Evolutionary conservation across 2,329 filamentous ascomycete species (phyloP), one percentile per base, ranked within the genome.

Genomic region (Coniochaeta ligniaria): DNA sequence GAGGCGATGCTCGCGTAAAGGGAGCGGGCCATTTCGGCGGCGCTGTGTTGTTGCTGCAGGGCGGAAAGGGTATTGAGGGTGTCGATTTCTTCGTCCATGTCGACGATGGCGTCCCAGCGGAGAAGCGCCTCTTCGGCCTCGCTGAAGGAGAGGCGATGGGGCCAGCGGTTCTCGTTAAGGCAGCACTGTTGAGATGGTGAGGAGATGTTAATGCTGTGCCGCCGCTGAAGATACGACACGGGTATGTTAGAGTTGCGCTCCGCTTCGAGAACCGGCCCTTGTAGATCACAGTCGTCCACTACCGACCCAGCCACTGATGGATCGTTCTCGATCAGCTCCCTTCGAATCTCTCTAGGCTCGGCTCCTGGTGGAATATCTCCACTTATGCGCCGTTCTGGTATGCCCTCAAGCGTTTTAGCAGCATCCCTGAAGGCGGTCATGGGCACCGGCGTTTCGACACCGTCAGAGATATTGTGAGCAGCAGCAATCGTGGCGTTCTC

Each of bases 71-170:
- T 50, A 11, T 54, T 61, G 26, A 24, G 33, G 17, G n/a, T 24
- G 14, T 65, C 70, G 17, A 9, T 45, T 20, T 75, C 72, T 35
- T 74, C 71, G 3, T 68, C 63, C 1, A 80, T 63, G 60, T 76
- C 74, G 4, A 78, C 72, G 28, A 88, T 72, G 56, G 83, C 80
- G 6, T 83, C 76, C 89, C 89, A 92, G 17, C 75, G 78, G 1
- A 92, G 75, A 8, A 93, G 75, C n/a, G 86, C 89, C 62, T 92
- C 88, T 73, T 91, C 89, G 1, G 88, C 90, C 52, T 88, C 81
- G 61, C 87, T 86, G 71, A 93, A 93, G 4, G 89, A 92, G 64
- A 93, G 79, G 50, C 89, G 83, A 1, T 89, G 85, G 1, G 89
- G 84, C 83, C 87, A 91, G 61, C 83, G 83, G 31, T 80, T 79